Conservation (phyloP, 2,329 filamentous ascomycete species). For the Beauveria medogensis region DNA sequence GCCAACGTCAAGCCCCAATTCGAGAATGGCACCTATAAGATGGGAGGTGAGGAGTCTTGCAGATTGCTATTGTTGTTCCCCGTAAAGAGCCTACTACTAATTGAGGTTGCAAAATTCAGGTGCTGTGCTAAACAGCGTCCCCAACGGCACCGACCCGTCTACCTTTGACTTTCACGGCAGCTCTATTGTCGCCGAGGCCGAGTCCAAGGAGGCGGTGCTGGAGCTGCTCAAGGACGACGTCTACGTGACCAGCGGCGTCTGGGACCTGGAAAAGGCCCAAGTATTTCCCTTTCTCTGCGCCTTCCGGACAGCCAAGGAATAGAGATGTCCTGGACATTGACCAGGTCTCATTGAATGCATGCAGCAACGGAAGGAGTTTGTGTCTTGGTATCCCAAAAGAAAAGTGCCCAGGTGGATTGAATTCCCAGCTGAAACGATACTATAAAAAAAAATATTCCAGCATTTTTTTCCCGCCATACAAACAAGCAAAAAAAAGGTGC, state of each 20-base stretch:
- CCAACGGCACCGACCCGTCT: slow-evolving; percentile 48
- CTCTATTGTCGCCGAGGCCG: slow-evolving; percentile 58
- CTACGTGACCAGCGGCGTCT: slow-evolving; percentile 65
- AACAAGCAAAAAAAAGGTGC: slow-evolving; percentile 3
- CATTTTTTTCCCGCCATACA: neutral
- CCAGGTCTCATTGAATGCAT: neutral
- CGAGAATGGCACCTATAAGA: slow-evolving; percentile 50
- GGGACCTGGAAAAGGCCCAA: slow-evolving; percentile 64
- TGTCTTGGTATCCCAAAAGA: neutral
- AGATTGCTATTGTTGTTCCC: neutral
- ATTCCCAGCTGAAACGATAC: neutral
- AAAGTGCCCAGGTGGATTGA: neutral
- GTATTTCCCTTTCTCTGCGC: slow-evolving; percentile 43
- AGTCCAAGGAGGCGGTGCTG: slow-evolving; percentile 60
- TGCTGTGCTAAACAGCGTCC: slow-evolving; percentile 58
- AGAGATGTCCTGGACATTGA: neutral
- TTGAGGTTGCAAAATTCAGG: slow-evolving; percentile 34
- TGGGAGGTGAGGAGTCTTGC: slow-evolving; percentile 45
- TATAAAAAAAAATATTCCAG: neutral
- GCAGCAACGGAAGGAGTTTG: neutral
- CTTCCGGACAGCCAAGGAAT: slow-evolving; percentile 26
- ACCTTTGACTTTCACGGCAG: slow-evolving; percentile 67
- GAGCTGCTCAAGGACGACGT: slow-evolving; percentile 62
- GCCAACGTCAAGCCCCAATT: slow-evolving; percentile 42
- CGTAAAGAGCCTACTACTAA: neutral